Percentiles rank a stretch among this genome's conserved stretches.
Evolutionary conservation across 331 rosid genomes (phyloP).

Genomic region (Malus hybrid): DNA sequence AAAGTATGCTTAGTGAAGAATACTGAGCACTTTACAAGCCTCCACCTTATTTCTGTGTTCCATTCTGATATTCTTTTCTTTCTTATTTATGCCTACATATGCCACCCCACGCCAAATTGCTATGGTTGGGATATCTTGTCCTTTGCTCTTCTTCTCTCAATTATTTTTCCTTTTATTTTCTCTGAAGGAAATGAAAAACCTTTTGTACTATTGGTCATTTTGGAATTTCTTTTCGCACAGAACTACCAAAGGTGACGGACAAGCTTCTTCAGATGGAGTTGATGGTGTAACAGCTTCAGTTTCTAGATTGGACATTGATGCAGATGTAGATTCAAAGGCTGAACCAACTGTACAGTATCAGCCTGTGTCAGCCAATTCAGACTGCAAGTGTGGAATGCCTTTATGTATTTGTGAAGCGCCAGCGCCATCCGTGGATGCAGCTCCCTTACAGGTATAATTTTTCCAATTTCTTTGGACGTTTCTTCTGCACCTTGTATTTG

Average conservation of each 20-base stretch:
- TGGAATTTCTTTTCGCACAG: constrained; percentile 32
- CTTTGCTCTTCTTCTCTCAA: not conserved
- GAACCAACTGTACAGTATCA: constrained; percentile 30
- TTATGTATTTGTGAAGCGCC: constrained; percentile 91
- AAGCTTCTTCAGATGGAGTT: constrained; percentile 39
- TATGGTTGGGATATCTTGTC: not conserved
- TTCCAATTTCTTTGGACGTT: constrained; percentile 4
- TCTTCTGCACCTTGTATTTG: not conserved
- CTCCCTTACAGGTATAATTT: constrained; percentile 46
- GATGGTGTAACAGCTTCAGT: constrained; percentile 44
- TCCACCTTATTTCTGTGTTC: not conserved
- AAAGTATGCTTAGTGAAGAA: not conserved
- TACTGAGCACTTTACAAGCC: not conserved
- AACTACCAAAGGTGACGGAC: constrained; percentile 36
- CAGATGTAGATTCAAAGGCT: constrained; percentile 29
- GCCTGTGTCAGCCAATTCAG: constrained; percentile 28
- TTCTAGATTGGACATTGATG: constrained; percentile 56
- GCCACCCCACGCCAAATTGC: not conserved
- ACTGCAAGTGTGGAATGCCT: constrained; percentile 98
- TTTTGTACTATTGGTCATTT: not conserved
- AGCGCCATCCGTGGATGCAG: constrained; percentile 37
- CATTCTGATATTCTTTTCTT: not conserved
- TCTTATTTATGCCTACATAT: constrained; percentile 1
- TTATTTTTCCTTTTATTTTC: not conserved
- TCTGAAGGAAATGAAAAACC: no score